phyloP scores from a whole-genome alignment of 108 stramenopile genomes.

The Nannochloropsis granulata region DNA sequence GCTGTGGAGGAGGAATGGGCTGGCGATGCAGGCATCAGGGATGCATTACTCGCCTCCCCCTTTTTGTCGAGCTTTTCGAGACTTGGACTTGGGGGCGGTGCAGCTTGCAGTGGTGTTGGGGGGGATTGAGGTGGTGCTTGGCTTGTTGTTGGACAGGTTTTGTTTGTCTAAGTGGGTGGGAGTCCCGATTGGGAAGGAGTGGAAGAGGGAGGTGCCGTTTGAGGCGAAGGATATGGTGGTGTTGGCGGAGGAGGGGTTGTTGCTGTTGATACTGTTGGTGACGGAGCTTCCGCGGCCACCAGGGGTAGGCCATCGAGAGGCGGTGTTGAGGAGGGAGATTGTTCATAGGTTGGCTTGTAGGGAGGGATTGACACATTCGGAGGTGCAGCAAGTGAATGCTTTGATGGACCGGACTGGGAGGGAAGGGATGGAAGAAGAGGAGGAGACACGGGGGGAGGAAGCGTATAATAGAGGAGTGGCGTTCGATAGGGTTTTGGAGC shows the following conservation, averaged over 20 bases:
- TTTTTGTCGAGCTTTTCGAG: not conserved
- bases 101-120: not conserved
- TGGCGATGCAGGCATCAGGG: not conserved
- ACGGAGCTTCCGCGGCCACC: not conserved
- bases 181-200: not conserved
- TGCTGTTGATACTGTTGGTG: not conserved
- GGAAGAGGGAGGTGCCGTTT: not conserved
- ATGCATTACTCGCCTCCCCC: not conserved
- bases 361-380: not conserved
- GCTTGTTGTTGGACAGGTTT: not conserved
- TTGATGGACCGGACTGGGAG: not conserved
- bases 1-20: constrained; percentile 10
- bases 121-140: not conserved
- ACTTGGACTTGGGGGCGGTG: not conserved
- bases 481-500: not conserved
- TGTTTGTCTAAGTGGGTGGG: not conserved
- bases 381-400: not conserved
- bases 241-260: not conserved
- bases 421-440: not conserved
- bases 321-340: not conserved
- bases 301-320: not conserved
- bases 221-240: not conserved
- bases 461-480: not conserved
- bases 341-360: not conserved
- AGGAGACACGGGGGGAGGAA: not conserved